Evolutionary conservation across 495 filamentous ascomycete genomes (phyloP).

Genomic region (Pyronema domesticum): DNA sequence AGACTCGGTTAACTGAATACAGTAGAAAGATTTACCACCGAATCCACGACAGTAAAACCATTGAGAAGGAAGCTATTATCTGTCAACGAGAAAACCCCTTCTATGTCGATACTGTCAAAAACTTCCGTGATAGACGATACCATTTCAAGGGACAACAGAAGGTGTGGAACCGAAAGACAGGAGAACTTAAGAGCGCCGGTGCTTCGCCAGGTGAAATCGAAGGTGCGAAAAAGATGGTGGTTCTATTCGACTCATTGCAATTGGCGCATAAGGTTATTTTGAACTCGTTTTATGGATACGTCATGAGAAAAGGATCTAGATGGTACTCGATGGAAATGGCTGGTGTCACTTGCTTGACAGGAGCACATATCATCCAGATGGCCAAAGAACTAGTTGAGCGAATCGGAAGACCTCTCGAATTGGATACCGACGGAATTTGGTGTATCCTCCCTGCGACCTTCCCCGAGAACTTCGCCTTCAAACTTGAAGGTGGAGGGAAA

Average conservation of each 20-base stretch:
- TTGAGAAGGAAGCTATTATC: conserved; percentile 90
- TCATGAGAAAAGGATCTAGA: conserved; percentile 94
- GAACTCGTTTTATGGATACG: conserved; percentile 98
- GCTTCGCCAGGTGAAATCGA: conserved; percentile 65
- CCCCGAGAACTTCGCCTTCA: conserved; percentile 92
- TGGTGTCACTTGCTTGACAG: conserved; percentile 92
- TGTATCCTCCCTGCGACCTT: conserved; percentile 97
- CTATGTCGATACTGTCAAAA: conserved; percentile 88
- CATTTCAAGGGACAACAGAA: conserved; percentile 98
- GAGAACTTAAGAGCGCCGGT: conserved; percentile 62
- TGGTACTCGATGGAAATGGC: conserved; percentile 99
- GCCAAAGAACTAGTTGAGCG: conserved; percentile 86
- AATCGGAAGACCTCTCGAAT: conserved; percentile 79
- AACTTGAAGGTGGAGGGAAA: conserved; percentile 86
- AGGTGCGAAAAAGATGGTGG: conserved; percentile 93
- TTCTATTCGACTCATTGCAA: conserved; percentile 90
- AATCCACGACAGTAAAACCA: conserved; percentile 86
- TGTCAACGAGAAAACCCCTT: conserved; percentile 98
- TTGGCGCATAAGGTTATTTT: conserved; percentile 97
- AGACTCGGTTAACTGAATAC: conserved; percentile 80
- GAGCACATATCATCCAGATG: conserved; percentile 94
- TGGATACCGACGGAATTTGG: conserved; percentile 99
- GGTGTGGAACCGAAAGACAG: conserved; percentile 93
- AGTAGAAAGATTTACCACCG: conserved; percentile 99
- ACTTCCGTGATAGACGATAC: conserved; percentile 89